Evolutionary conservation across 306 rosid genomes (phyloP), one percentile per base, ranked within the genome.

Genomic region (Begonia peltatifolia): DNA sequence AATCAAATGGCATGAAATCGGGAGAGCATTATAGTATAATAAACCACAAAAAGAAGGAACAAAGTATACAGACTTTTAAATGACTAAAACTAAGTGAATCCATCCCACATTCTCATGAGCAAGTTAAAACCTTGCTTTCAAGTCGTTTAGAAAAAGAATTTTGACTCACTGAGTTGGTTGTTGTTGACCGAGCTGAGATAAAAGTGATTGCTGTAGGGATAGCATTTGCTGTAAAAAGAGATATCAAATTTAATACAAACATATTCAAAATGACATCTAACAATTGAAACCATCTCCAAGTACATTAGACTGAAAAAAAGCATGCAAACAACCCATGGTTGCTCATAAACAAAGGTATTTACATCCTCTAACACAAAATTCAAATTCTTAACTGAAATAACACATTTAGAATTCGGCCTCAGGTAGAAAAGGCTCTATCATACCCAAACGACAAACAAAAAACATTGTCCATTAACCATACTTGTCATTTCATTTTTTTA

Each of bases 201-300:
- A 44, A 53, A 78, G 73, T 6, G 78, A 64, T 48, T 71, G 84
- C 70, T 78, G 80, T 17, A 71, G 42, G 12, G 80, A 14, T 9
- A 74, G 75, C 77, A 74, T 59, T 78, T 78, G 84, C 78, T 78
- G 75, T 66, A 41, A 64, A 46, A 63, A 6, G 35, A 4, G 9
- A 59, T 53, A 10, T 30, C n/a, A n/a, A 59, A 12, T 47, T 25
- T 25, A 3, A 6, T 14, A 15, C 35, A 44, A 12, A 14, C 16
- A 43, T 47, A 58, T 11, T 58, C 14, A 12, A 46, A 14, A 11
- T 30, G 6, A 47, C 35, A 47, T 14, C 43, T 23, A 15, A 44
- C 8, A 58, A n/a, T 47, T 5, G 62, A 58, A 58, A 58, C 53
- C 53, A 58, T 47, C 54, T 14, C 25, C 46, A 30, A 30, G 3